phyloP scores from a whole-genome alignment of 345 rosid species.

The Lepidium sativum region DNA sequence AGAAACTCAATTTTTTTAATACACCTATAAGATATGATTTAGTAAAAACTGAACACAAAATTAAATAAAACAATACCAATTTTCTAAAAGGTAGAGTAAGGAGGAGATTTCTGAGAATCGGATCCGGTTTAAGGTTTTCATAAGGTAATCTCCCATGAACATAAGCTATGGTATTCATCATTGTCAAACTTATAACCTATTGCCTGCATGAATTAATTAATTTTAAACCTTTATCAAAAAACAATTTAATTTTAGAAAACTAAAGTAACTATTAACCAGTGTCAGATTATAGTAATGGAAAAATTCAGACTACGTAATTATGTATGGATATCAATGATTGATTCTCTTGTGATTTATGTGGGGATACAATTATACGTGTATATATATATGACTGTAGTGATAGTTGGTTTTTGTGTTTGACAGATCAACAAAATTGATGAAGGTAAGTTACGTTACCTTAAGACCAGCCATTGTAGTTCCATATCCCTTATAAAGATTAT shows the following conservation, averaged over 20 bases:
- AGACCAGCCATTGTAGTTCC: conserved; percentile 97
- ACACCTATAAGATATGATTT: not conserved
- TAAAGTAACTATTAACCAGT: too few species aligned
- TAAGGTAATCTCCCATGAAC: conserved; percentile 85
- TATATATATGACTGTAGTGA: not conserved
- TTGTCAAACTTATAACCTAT: conserved; percentile 70
- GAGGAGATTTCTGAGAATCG: conserved; percentile 59
- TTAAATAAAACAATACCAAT: conserved; percentile 37
- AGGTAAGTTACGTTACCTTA: conserved; percentile 48
- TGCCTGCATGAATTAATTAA: conserved; percentile 40
- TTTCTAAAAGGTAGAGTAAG: conserved; percentile 56
- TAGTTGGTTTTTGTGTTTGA: not conserved
- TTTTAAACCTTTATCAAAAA: not conserved
- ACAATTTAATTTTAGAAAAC: too few species aligned
- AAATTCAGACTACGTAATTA: not conserved
- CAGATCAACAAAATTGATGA: not conserved
- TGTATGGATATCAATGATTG: not conserved
- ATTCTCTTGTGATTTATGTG: not conserved
- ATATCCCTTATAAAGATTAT: conserved; percentile 55
- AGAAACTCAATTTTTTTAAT: not conserved
- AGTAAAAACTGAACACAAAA: not conserved
- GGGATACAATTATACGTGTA: not conserved
- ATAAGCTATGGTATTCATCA: conserved; percentile 70
- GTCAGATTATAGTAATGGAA: not conserved
- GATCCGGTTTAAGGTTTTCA: conserved; percentile 72